Percentiles rank a stretch among this genome's conserved stretches.
These are phyloP conservation scores for Plenodomus lindquistii DNA, from an alignment of 2,329 filamentous ascomycete species.

Conservation along the genomic window DNA sequence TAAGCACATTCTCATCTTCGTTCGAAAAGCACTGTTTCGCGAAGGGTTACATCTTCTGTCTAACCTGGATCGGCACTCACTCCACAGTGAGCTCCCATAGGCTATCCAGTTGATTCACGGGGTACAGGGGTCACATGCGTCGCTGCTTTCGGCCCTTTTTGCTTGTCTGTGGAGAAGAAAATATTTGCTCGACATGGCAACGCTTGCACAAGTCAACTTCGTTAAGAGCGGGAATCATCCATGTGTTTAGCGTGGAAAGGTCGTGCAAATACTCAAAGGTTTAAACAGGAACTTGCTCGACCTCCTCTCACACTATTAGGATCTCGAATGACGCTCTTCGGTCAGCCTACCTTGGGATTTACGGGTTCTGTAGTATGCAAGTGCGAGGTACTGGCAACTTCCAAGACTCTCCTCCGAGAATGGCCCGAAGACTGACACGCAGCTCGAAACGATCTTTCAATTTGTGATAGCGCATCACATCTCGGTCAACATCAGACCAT, in stretches of 20 bases:
- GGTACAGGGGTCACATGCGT: not conserved
- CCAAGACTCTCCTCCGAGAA: not conserved
- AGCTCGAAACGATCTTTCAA: no score
- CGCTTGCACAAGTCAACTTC: not conserved
- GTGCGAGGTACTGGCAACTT: not conserved
- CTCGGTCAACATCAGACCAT: no score
- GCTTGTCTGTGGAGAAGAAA: not conserved
- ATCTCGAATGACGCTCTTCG: not conserved
- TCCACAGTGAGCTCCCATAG: not conserved
- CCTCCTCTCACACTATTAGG: not conserved
- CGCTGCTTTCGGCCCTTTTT: not conserved
- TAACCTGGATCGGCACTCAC: not conserved
- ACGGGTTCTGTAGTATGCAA: not conserved
- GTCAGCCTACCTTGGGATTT: not conserved
- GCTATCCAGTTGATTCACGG: no score
- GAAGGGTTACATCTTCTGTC: not conserved
- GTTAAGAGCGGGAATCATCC: not conserved
- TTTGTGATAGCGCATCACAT: no score
- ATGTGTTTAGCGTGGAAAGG: not conserved
- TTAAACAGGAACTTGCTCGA: not conserved
- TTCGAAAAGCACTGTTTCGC: no score
- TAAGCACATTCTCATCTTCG: no score
- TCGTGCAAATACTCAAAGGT: not conserved
- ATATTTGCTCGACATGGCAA: no score
- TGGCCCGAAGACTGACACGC: no score